Evolutionary conservation across 768 basidiomycete species (phyloP).

Genomic region (Rossbeevera mucosa): DNA sequence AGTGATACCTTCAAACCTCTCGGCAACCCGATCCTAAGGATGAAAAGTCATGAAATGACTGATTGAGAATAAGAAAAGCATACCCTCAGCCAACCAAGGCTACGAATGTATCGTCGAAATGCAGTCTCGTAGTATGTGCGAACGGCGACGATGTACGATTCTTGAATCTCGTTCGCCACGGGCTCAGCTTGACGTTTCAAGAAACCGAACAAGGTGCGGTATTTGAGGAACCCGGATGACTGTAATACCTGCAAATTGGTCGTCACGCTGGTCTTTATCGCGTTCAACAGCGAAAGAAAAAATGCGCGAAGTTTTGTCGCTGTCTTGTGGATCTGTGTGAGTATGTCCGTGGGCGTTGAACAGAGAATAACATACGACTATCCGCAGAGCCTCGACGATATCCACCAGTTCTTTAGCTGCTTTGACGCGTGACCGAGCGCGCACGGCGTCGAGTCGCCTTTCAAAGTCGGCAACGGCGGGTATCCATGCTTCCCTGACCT

Average conservation of each 20-base stretch:
- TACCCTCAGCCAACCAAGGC: constrained; percentile 76
- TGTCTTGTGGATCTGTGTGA: constrained; percentile 47
- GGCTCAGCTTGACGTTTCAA: constrained; percentile 75
- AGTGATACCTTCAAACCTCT: constrained; percentile 66
- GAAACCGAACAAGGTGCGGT: constrained; percentile 76
- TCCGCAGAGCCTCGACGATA: constrained; percentile 80
- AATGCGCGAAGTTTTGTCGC: constrained; percentile 85
- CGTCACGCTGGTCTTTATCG: constrained; percentile 77
- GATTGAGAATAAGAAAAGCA: constrained; percentile 5
- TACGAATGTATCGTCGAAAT: constrained; percentile 84
- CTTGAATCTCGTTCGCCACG: constrained; percentile 83
- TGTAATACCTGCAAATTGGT: constrained; percentile 94
- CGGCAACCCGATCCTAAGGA: constrained; percentile 56
- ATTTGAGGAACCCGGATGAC: constrained; percentile 80
- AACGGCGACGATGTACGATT: constrained; percentile 77
- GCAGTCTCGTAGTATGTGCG: constrained; percentile 95
- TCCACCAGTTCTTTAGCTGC: constrained; percentile 80
- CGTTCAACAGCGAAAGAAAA: constrained; percentile 78
- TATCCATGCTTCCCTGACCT: constrained; percentile 88
- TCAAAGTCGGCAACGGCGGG: constrained; percentile 79
- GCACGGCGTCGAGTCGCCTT: constrained; percentile 59
- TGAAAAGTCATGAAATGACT: neutral
- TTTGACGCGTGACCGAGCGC: constrained; percentile 75
- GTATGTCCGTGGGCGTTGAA: neutral
- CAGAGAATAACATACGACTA: constrained; percentile 58